These are phyloP conservation scores for Westerdykella ornata DNA, from an alignment of 2,329 filamentous ascomycete genomes.

Conservation along the genomic window DNA sequence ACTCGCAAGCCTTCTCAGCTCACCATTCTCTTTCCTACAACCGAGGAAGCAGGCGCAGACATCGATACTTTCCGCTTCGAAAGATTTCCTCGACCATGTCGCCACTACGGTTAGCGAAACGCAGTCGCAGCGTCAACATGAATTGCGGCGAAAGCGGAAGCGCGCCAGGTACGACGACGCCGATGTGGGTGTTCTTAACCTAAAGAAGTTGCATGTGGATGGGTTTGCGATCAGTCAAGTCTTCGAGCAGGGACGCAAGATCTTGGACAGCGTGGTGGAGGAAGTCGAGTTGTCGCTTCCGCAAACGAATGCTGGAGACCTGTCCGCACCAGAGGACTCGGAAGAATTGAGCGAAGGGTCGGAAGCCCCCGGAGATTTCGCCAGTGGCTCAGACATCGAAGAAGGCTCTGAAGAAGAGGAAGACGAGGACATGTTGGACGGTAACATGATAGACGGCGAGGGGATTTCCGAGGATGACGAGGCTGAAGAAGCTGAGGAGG, in stretches of 20 bases:
- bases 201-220: conserved; percentile 76
- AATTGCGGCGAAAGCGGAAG: conserved; percentile 70
- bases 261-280: conserved; percentile 60
- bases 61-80: conserved; percentile 68
- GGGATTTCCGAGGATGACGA: conserved; percentile 26
- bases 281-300: conserved; percentile 48
- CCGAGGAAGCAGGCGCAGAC: conserved; percentile 61
- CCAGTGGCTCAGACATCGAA: conserved; percentile 24
- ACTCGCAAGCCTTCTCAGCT: conserved; percentile 53
- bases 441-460: conserved; percentile 30
- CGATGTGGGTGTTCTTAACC: conserved; percentile 55
- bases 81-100: conserved; percentile 70
- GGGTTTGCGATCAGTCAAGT: conserved; percentile 85
- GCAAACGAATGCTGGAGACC: conserved; percentile 22
- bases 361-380: conserved; percentile 14
- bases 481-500: conserved; percentile 25
- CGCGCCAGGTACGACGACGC: conserved; percentile 48
- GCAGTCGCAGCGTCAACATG: conserved; percentile 62
- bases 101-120: conserved; percentile 66
- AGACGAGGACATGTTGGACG: conserved; percentile 29
- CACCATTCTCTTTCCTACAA: conserved; percentile 70
- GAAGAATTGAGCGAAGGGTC: conserved; percentile 28
- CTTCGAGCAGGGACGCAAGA: conserved; percentile 86
- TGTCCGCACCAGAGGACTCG: conserved; percentile 30
- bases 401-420: conserved; percentile 25